Conservation (phyloP, 2,329 filamentous ascomycete species). For the Talaromyces sp. region DNA sequence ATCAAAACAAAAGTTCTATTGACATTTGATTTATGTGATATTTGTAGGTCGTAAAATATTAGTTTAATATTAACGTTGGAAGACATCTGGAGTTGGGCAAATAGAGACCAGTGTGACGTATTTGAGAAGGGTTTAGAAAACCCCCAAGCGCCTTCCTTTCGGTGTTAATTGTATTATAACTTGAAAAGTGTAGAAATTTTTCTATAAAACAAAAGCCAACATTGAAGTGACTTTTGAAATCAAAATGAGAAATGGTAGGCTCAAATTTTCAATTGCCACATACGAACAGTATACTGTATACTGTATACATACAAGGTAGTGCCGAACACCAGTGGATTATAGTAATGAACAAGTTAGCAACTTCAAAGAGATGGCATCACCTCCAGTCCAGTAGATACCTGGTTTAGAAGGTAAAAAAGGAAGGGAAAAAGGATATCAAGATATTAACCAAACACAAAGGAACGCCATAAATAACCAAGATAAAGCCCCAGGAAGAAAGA, state of each 20-base stretch:
- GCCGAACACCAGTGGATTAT: neutral
- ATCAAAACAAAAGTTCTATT: neutral
- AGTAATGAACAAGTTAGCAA: neutral
- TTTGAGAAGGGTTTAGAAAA: neutral
- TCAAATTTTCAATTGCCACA: neutral
- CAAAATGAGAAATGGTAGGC: neutral
- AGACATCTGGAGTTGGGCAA: neutral
- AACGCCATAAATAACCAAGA: neutral
- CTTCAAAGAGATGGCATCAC: neutral
- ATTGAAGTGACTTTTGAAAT: too few species aligned
- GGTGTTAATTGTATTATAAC: neutral
- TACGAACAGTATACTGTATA: neutral
- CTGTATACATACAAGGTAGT: neutral
- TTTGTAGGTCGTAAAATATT: neutral
- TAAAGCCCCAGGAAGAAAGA: neutral
- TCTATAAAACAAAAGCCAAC: neutral
- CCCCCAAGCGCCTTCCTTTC: neutral
- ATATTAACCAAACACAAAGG: neutral
- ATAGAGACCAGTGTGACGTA: neutral
- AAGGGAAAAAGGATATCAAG: neutral
- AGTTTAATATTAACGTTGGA: neutral
- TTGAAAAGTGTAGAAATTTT: too few species aligned
- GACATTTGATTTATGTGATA: neutral
- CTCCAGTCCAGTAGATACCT: neutral
- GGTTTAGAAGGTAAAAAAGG: neutral